Evolutionary conservation across 2,329 filamentous ascomycete genomes (phyloP), one percentile per base, ranked within the genome.

Genomic region (Ascochyta viciae-villosae): DNA sequence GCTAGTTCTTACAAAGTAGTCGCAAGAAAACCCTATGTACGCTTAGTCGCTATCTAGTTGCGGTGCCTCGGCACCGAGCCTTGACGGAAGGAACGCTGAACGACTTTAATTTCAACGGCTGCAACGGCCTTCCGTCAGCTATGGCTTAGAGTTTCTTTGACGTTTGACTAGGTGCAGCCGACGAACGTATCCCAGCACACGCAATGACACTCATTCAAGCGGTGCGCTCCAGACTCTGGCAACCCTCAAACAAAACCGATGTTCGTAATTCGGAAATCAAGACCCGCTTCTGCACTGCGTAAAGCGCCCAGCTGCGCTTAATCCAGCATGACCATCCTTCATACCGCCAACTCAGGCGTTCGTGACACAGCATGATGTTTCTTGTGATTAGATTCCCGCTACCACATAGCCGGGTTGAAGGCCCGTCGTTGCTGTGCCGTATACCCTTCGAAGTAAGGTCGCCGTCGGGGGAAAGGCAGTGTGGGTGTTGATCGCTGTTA

Each of bases 341-440:
- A 50, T 54, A 34, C 47, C 50, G 31, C 42, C 27, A 35, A 51
- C 29, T 34, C 37, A 54, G 27, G 37, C 46, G 24, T 48, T 42
- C 16, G 50, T 54, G 43, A 48, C 47, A 50, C 39, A 48, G 29
- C 33, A 35, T 48, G n/a, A 52, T 47, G 19, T 19, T 43, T 24
- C 43, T 50, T 39, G 49, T 50, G 58, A 61, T 59, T 58, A 54
- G 54, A 54, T 57, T 37, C 56, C 59, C 60, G 60, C 54, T 68
- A 67, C 66, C 66, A 67, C 48, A 55, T 44, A 57, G 55, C 49
- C 54, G 64, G 66, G 58, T 63, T 56, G 52, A 47, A 65, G 66
- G 61, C 60, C 59, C 62, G 62, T 65, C 50, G 50, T 63, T 57
- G 38, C 61, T 64, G 58, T 47, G 46, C 58, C 54, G 54, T 57